Percentiles rank a stretch among this genome's conserved stretches.
These are phyloP conservation scores for Scenedesmus sp. DNA, from an alignment of 163 green algal genomes.

Conservation along the genomic window DNA sequence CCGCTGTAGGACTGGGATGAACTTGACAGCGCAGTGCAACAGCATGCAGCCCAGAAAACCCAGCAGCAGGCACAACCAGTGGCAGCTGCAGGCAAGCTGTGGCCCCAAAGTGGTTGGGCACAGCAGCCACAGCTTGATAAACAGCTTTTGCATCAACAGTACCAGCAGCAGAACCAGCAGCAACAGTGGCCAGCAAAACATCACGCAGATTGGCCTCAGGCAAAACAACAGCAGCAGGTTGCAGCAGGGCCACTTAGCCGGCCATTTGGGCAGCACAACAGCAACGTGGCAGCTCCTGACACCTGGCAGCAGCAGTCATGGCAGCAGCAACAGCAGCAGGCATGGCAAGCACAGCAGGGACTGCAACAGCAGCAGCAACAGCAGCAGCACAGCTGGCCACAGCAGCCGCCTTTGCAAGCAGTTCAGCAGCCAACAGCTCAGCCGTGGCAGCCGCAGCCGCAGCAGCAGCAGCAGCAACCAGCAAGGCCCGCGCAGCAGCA, in stretches of 20 bases:
- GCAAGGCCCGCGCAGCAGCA: background rate
- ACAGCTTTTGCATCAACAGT: background rate
- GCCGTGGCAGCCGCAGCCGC: background rate
- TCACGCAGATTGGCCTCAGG: background rate
- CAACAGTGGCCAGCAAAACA: background rate
- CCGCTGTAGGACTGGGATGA: background rate
- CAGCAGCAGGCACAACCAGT: background rate
- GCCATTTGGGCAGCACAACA: background rate
- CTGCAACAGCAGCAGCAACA: background rate
- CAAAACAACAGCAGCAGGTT: background rate
- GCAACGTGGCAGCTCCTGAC: background rate
- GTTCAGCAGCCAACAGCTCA: background rate
- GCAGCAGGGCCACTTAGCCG: background rate
- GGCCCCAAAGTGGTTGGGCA: background rate
- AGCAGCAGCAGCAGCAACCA: background rate
- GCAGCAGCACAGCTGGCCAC: background rate
- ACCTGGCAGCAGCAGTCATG: background rate
- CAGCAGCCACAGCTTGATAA: background rate
- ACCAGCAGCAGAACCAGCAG: background rate
- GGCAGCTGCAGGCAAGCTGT: background rate
- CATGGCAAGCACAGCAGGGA: background rate
- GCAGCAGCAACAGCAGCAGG: background rate
- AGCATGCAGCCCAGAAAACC: constrained; percentile 5
- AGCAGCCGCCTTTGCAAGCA: background rate
- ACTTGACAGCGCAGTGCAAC: background rate